Conservation (phyloP, 345 rosid species). For the Passiflora organensis region DNA sequence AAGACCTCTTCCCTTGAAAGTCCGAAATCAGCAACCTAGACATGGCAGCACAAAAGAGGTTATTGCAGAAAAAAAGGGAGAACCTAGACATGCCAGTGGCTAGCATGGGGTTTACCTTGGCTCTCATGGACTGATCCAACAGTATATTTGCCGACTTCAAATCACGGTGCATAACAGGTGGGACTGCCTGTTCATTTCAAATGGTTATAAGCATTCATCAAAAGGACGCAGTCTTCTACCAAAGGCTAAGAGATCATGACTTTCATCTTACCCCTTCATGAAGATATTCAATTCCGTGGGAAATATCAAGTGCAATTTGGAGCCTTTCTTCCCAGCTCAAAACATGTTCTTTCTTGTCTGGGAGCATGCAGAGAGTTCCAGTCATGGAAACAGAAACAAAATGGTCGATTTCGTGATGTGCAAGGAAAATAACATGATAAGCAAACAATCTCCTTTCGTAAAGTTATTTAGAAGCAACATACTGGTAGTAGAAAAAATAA, state of each 20-base stretch:
- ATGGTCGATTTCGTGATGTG: too few relatives aligned
- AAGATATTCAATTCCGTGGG: conserved; percentile 93
- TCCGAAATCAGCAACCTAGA: conserved; percentile 94
- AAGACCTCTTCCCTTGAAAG: conserved; percentile 81
- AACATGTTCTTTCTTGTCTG: conserved; percentile 44
- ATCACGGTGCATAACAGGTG: conserved; percentile 92
- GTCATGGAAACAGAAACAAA: too few relatives aligned
- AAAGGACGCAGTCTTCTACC: background rate
- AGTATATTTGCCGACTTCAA: conserved; percentile 90
- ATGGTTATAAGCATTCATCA: background rate
- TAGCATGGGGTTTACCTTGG: conserved; percentile 51
- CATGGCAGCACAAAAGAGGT: conserved; percentile 1
- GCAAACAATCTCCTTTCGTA: too few relatives aligned
- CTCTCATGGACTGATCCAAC: conserved; percentile 81
- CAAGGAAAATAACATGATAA: too few relatives aligned
- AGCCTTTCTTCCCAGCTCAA: conserved; percentile 83
- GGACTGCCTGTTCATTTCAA: conserved; percentile 62
- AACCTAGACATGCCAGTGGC: conserved; percentile 39
- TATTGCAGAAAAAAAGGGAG: background rate
- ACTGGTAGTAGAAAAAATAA: background rate
- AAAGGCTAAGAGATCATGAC: background rate
- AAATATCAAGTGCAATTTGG: conserved; percentile 76
- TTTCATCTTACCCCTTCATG: conserved; percentile 71
- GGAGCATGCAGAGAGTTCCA: background rate
- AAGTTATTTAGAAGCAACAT: too few relatives aligned